Evolutionary conservation across 2,329 filamentous ascomycete genomes (phyloP), one percentile per base, ranked within the genome.

Genomic region (Zymoseptoria crescenta): DNA sequence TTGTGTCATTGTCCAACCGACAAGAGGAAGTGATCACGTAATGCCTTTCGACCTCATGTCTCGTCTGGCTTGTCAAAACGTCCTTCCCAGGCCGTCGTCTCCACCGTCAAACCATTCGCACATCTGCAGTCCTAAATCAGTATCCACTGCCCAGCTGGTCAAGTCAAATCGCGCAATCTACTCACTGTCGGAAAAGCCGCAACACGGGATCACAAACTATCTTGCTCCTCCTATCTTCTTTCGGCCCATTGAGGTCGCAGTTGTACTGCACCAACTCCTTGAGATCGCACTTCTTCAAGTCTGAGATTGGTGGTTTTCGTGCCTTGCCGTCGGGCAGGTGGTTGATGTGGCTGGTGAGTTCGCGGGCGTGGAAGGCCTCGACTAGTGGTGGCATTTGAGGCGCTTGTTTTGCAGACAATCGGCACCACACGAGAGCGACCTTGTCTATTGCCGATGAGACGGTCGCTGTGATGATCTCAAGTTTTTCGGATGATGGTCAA

Each of bases 201-300:
- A 84, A 76, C 28, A 86, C 73, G n/a, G 81, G 81, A 69, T 79
- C 74, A 67, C 84, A 86, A 4, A 81, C 70, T 27, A 81, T 72
- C 2, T 74, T 72, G 2, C 76, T 74, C 55, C 70, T 68, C 19
- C 72, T 74, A 55, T 73, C 67, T 35, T 76, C 72, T 51, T 69
- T 71, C 55, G 76, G 74, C 41, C 75, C 71, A 8, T 78, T 74
- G 8, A 83, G 73, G 68, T 83, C 79, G 72, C 85, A 87, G 27
- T 79, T 79, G 68, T 85, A 87, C 73, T 87, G 84, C 52, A 83
- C 74, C 71, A 87, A 72, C 69, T 86, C 82, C 64, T 82, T 75
- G 49, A 87, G 72, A 58, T 78, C 72, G 70, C 84, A 87, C 41
- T 64, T 60, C 56, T 74, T 70, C 5, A 87, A 74, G 30, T 81